Evolutionary conservation across 495 filamentous ascomycete species (phyloP).

Genomic region (Margaritispora aquatica): DNA sequence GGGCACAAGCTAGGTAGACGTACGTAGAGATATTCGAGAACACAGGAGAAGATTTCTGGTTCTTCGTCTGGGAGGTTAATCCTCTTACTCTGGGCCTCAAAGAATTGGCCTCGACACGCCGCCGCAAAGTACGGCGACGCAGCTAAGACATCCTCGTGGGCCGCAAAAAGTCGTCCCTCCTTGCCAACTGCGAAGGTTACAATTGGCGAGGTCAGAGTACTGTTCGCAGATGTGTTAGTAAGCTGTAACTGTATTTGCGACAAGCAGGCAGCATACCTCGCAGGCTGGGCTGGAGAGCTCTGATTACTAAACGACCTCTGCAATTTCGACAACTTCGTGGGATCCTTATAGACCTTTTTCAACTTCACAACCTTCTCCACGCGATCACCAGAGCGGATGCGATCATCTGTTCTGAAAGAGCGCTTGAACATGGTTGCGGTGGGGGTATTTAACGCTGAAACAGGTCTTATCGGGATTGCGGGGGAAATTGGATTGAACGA

Average conservation of each 20-base stretch:
- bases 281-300: slow-evolving; percentile 12
- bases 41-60: slow-evolving; percentile 82
- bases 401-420: slow-evolving; percentile 43
- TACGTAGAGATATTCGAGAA: slow-evolving; percentile 83
- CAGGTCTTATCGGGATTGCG: slow-evolving; percentile 9
- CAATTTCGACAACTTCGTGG: slow-evolving; percentile 55
- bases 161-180: slow-evolving; percentile 78
- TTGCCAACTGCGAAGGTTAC: slow-evolving; percentile 75
- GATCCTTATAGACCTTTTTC: slow-evolving; percentile 59
- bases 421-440: slow-evolving; percentile 59
- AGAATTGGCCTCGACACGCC: slow-evolving; percentile 54
- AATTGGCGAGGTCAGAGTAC: slow-evolving; percentile 60
- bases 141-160: slow-evolving; percentile 79
- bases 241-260: slow-evolving; percentile 5
- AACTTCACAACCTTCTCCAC: slow-evolving; percentile 59
- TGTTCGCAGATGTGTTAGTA: slow-evolving; percentile 23
- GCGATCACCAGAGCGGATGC: slow-evolving; percentile 45
- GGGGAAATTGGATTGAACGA: slow-evolving; percentile 22
- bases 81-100: slow-evolving; percentile 57
- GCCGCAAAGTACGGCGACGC: slow-evolving; percentile 70
- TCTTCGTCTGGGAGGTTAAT: slow-evolving; percentile 79
- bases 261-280: slow-evolving; percentile 19
- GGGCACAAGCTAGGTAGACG: slow-evolving; percentile 1
- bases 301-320: slow-evolving; percentile 33
- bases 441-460: slow-evolving; percentile 16